Conservation (phyloP, 2,329 filamentous ascomycete species). For the Escovopsis sp. region DNA sequence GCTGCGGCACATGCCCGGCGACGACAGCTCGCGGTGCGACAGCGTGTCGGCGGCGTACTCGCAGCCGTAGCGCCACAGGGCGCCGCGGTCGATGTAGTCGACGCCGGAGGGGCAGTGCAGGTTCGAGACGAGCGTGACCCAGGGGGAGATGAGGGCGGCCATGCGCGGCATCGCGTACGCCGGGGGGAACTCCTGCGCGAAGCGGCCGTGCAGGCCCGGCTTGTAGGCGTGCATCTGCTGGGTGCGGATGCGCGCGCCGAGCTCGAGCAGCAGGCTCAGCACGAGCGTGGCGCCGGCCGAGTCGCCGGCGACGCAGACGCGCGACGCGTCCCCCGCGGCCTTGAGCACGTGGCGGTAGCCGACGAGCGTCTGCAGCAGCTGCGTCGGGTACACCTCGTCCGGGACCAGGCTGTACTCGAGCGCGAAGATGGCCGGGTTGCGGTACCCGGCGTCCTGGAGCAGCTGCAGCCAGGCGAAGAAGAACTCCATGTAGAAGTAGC, state of each 20-base stretch:
- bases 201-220: constrained; percentile 4
- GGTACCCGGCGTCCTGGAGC: constrained; percentile 48
- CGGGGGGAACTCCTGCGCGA: constrained; percentile 7
- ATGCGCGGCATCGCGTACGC: constrained; percentile 27
- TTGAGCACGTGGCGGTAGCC: constrained; percentile 59
- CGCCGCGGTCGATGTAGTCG: constrained; percentile 58
- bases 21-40: constrained; percentile 27
- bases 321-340: constrained; percentile 40
- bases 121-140: constrained; percentile 57
- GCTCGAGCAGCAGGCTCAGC: constrained; percentile 55
- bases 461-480: constrained; percentile 57
- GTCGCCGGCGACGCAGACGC: constrained; percentile 60
- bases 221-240: constrained; percentile 9
- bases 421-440: constrained; percentile 64
- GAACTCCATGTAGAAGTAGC: constrained; percentile 76
- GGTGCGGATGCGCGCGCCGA: constrained; percentile 28
- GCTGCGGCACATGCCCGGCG: constrained; percentile 57
- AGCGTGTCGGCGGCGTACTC: constrained; percentile 43
- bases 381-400: constrained; percentile 56
- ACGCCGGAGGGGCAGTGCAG: constrained; percentile 54
- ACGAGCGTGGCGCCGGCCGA: constrained; percentile 65
- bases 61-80: constrained; percentile 53
- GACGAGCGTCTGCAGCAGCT: constrained; percentile 53
- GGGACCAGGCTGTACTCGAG: constrained; percentile 72
- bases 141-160: constrained; percentile 65